These are phyloP conservation scores for Inga laurina DNA, from an alignment of 306 rosid genomes.

Conservation along the genomic window DNA sequence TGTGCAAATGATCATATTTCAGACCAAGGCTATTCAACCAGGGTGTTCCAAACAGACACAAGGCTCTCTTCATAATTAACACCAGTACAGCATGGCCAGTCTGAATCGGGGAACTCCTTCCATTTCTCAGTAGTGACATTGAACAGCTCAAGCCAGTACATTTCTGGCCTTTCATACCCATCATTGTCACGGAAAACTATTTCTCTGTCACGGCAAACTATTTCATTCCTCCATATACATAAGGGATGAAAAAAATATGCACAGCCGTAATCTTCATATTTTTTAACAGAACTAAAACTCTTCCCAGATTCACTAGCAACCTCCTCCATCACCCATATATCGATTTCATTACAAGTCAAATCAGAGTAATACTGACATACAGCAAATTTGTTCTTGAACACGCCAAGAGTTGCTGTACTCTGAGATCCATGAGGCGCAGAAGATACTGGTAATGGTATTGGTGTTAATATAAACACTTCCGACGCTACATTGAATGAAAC, in stretches of 20 bases:
- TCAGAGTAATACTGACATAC: neutral
- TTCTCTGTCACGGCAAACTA: neutral
- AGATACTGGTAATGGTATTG: neutral
- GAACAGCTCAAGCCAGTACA: too few relatives aligned
- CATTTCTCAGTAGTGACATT: neutral
- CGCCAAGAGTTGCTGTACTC: neutral
- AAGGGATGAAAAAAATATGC: too few relatives aligned
- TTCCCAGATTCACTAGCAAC: neutral
- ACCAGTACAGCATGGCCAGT: neutral
- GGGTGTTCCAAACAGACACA: too few relatives aligned
- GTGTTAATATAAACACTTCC: neutral
- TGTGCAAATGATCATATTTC: neutral
- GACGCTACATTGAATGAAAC: neutral
- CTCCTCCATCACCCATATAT: neutral
- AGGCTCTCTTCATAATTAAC: neutral
- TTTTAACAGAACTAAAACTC: neutral
- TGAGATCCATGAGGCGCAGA: too few relatives aligned
- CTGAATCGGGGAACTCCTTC: neutral
- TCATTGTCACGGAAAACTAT: too few relatives aligned
- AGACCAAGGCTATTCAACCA: neutral
- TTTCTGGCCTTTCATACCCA: too few relatives aligned
- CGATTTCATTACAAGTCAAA: rapidly evolving
- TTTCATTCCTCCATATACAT: neutral
- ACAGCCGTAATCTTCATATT: neutral
- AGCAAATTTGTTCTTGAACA: neutral